Base-by-base conservation (phyloP, 352 stramenopile species). In the Globisporangium emineosum region DNA sequence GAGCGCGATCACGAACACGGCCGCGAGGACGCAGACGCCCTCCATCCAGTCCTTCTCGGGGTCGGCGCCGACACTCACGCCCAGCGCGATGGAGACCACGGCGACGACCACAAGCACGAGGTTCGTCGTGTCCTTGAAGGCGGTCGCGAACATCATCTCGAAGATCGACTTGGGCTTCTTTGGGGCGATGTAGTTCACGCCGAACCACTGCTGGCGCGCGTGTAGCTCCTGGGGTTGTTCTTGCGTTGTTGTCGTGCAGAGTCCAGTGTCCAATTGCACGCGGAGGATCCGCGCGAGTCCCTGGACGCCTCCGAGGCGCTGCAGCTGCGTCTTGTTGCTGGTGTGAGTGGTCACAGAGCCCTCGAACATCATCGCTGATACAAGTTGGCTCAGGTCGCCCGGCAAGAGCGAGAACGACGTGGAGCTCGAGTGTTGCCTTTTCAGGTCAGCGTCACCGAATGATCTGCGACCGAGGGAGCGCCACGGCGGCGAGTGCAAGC, bases 1-100 rank as follows among this genome's bases (percentile, higher is more conserved):
- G 12, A 97, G 65, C 19, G 93, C 85, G 15, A 98, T 93, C 54
- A 97, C 90, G 9, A 87, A 62, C n/a, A 98, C 93, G 0, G 93
- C 89, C 29, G 84, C 57, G 6, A 98, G 67, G 60, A 98, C 70
- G 32, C 71, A 78, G 10, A 63, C 66, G 80, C 52, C 52, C 5
- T 58, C 52, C 52, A 58, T 45, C 30, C 52, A 58, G 30, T 58
- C 52, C 30, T 58, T 58, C 8, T 35, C 10, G 3, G 52, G 52
- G 2, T 45, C 52, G 29, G 40, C 30, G 52, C 52, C 52, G 19
- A 58, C 52, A 12, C 30, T 58, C 30, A 45, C 52, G 10, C 52
- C 52, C 19, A 58, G 64, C 15, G 71, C 65, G 17, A 83, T 50
- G 17, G 76, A 76, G 5, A 81, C 64, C n/a, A 77, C 57, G 17